Evolutionary conservation across 148 eudicot genomes (phyloP), one percentile per base, ranked within the genome.

Genomic region (Simmondsia chinensis): DNA sequence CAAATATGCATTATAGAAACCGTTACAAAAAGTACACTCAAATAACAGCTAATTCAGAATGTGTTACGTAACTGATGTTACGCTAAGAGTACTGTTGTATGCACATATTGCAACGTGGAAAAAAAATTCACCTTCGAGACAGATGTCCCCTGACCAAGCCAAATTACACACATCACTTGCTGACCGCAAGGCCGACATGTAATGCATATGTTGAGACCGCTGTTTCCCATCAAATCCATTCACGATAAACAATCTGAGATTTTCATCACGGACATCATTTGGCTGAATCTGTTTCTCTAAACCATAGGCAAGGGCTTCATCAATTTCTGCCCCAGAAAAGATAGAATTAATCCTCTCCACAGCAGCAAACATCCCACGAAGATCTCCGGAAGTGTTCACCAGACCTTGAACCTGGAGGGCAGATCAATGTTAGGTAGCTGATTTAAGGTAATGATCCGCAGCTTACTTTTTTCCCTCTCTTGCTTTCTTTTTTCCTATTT

Each of bases 361-460:
- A 59, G 97, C 95, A 57, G 97, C 97, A 44, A 85, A 79, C 53
- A 95, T 73, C 38, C 80, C 94, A 54, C 95, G 95, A 52, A 91
- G 93, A 72, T 91, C 97, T 57, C 97, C 97, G 65, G 82, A 61
- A n/a, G 97, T 78, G 62, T 79, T 79, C 53, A 91, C 94, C 49
- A 91, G 66, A 25, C 97, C 97, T 91, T 91, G 97, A 48, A 91
- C 97, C 97, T 91, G 66, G 53, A 48, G 36, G 40, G 4, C 14
- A 55, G 11, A 48, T 6, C 4, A n/a, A 38, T 20, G 5, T 43
- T 5, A 59, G 21, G 21, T 21, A 35, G 23, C 22, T 33, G 13
- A 45, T 25, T 16, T 17, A 45, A 23, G 3, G 58, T 13, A 50
- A 43, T 48, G 26, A 38, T 5, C 47, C 33, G n/a, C n/a, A n/a